Conservation (phyloP, 345 rosid species). For the Populus davidiana region DNA sequence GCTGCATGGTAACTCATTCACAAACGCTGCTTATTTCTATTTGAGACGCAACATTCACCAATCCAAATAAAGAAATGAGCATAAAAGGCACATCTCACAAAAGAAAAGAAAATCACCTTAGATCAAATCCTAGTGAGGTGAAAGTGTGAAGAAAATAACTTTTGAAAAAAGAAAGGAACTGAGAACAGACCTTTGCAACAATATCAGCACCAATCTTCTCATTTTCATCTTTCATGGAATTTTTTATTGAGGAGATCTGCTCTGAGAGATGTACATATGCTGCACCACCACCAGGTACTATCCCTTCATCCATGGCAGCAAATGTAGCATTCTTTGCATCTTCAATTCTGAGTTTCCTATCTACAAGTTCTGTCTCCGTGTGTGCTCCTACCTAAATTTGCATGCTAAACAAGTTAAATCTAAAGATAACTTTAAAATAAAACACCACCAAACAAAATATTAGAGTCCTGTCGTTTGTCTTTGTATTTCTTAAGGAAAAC, state of each 20-base stretch:
- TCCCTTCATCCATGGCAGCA: slow-evolving; percentile 90
- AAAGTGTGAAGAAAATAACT: neutral
- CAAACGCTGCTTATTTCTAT: no score
- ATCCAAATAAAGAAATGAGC: neutral
- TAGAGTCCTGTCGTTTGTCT: neutral
- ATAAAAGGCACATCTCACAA: neutral
- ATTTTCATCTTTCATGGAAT: slow-evolving; percentile 52
- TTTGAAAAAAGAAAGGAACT: neutral
- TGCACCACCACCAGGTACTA: slow-evolving; percentile 92
- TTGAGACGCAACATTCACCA: no score
- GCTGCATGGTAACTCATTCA: no score
- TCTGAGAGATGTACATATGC: slow-evolving; percentile 68
- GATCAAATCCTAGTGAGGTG: neutral
- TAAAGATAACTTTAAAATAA: neutral
- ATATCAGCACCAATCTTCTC: slow-evolving; percentile 78
- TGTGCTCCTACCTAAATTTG: slow-evolving; percentile 23
- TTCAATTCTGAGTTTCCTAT: slow-evolving; percentile 80
- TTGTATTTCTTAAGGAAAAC: neutral
- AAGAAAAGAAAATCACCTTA: neutral
- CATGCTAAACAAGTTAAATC: slow-evolving; percentile 11
- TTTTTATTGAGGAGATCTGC: slow-evolving; percentile 45
- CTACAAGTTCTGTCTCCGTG: slow-evolving; percentile 91
- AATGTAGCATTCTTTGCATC: slow-evolving; percentile 90
- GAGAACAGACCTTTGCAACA: slow-evolving; percentile 44
- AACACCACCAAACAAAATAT: neutral